Evolutionary conservation across 768 basidiomycete genomes (phyloP), one percentile per base, ranked within the genome.

Genomic region (Daedaleopsis sinensis): DNA sequence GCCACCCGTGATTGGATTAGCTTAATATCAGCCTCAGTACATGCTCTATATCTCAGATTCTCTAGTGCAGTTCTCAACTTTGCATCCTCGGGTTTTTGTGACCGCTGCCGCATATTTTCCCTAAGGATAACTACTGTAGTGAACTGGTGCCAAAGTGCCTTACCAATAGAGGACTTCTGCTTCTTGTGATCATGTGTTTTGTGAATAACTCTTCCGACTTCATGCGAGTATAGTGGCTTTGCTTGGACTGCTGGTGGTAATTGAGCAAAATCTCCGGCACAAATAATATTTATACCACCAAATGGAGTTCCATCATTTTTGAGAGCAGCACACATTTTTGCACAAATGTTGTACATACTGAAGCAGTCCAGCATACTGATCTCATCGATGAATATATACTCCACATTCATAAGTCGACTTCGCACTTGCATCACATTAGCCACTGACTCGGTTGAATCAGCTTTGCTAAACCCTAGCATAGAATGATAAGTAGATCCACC

Each of bases 311-410:
- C 68, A 18, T 36, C 11, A 12, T 59, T 48, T 27, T 64, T 62
- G 11, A 60, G 21, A 10, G 68, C 65, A 19, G 62, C 56, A n/a
- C 65, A 51, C 3, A 77, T 55, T 21, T 63, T 57, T 4, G 59
- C 60, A 68, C 58, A 69, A 8, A 72, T 75, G 11, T 35, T 62
- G 49, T 70, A 75, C 67, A 71, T 64, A 7, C 27, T 32, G 27
- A 3, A 32, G 27, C 27, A 32, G 27, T 32, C 27, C 7, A 32
- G 27, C 27, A 32, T 32, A 7, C 27, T 32, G 53, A 79, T 68
- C 54, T 80, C 78, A 69, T 80, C 77, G n/a, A 79, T 61, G 46
- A 80, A 77, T 11, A 79, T 63, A 65, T 78, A 78, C 0, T 77
- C 67, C 10, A 78, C 74, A n/a, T 75, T 71, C 23, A 63, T 27